Conservation (phyloP, 371 early-diverging fungal genomes). For the Syncephalastrum racemosum region DNA sequence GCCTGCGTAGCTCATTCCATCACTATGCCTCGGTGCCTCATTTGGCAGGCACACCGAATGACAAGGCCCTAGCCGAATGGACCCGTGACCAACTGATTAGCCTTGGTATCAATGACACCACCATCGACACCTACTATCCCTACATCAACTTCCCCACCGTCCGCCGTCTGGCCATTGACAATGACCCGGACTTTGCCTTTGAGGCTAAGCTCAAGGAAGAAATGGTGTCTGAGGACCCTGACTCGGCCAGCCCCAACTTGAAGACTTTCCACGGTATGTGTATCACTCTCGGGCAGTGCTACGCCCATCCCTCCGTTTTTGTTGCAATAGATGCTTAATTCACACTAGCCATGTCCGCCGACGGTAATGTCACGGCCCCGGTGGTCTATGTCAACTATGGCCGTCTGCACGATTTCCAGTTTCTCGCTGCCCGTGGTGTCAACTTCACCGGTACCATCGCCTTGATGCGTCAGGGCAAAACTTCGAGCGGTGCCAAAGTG, state of each 20-base stretch:
- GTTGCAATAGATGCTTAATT: too few species aligned
- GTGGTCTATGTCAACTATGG: conserved; percentile 71
- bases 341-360: conserved; percentile 48
- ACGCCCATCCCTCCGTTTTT: background rate
- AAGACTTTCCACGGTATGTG: conserved; percentile 57
- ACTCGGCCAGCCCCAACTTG: conserved; percentile 11
- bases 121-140: conserved; percentile 62
- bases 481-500: conserved; percentile 60
- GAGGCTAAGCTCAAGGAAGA: conserved; percentile 58
- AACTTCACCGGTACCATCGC: conserved; percentile 51
- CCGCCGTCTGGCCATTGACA: conserved; percentile 55
- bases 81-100: conserved; percentile 47
- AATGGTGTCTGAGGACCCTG: conserved; percentile 50
- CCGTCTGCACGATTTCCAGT: conserved; percentile 52
- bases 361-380: conserved; percentile 62
- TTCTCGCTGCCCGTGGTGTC: conserved; percentile 43
- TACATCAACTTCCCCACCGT: conserved; percentile 53
- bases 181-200: conserved; percentile 39
- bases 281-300: background rate
- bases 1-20: conserved; percentile 23
- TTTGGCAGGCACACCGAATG: conserved; percentile 43
- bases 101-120: conserved; percentile 51
- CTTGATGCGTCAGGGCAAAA: conserved; percentile 57
- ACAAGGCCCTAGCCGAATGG: conserved; percentile 50
- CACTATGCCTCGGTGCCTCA: conserved; percentile 51